Conservation (phyloP, 345 rosid genomes). For the Lepidium didymum region DNA sequence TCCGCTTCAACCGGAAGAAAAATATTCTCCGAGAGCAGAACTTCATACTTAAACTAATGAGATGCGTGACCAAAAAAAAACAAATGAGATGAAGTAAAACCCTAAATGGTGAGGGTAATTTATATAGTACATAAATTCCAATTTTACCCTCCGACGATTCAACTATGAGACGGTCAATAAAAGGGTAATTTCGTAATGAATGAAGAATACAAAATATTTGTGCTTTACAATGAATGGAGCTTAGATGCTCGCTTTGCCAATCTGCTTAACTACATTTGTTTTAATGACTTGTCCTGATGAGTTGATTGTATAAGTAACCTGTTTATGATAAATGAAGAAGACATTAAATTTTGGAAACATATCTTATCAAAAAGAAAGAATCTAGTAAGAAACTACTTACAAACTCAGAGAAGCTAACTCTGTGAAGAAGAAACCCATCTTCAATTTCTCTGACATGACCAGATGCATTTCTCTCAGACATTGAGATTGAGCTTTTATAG, state of each 20-base stretch:
- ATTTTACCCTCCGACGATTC: conserved; percentile 8
- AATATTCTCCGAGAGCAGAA: conserved; percentile 28
- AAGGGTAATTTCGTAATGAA: conserved; percentile 9
- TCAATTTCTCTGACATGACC: conserved; percentile 36
- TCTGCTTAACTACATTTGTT: conserved; percentile 36
- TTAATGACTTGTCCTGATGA: conserved; percentile 39
- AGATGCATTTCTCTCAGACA: not conserved
- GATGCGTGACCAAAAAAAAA: no score
- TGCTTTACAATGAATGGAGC: conserved; percentile 2
- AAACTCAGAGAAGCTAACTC: conserved; percentile 51
- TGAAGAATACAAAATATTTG: not conserved
- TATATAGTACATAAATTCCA: conserved; percentile 20
- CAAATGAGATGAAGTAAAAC: conserved; percentile 10
- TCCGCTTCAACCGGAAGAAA: conserved; percentile 29
- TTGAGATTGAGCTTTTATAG: not conserved
- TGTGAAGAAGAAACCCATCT: conserved; percentile 72
- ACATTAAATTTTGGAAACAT: no score
- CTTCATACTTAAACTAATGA: conserved; percentile 42
- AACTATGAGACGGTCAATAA: not conserved
- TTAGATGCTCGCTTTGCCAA: conserved; percentile 45
- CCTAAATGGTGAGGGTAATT: not conserved
- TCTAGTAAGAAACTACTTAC: conserved; percentile 44
- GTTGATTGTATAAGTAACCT: conserved; percentile 56
- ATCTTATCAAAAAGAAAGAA: no score
- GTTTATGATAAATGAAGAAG: conserved; percentile 8